Percentiles rank a stretch among this genome's conserved stretches.
Conservation (phyloP, 2,329 filamentous ascomycete species). For the Aspergillus texensis region DNA sequence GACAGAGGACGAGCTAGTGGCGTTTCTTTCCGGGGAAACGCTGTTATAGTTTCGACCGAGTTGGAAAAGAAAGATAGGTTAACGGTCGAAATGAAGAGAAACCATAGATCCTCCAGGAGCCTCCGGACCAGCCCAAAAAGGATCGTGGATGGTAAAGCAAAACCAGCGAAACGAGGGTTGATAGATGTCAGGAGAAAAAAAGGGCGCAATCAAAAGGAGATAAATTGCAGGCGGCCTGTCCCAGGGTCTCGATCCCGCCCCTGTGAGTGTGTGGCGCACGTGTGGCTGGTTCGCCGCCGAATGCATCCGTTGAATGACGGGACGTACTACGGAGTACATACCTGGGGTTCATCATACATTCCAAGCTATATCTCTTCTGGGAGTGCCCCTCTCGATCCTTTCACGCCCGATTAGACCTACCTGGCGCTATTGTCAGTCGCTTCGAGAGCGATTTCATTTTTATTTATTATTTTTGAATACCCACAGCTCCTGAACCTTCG, state of each 20-base stretch:
- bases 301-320: constrained; percentile 9
- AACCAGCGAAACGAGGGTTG: constrained; percentile 15
- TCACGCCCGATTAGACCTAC: neutral
- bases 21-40: constrained; percentile 23
- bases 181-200: constrained; percentile 19
- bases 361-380: neutral
- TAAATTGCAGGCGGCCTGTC: constrained; percentile 3
- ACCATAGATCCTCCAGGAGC: constrained; percentile 33
- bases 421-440: neutral
- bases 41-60: constrained; percentile 12
- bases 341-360: neutral
- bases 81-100: constrained; percentile 29
- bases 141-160: constrained; percentile 15
- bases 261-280: constrained; percentile 18
- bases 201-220: constrained; percentile 23
- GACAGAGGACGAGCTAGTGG: constrained; percentile 22
- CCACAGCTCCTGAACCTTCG: neutral
- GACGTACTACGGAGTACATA: neutral
- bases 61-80: constrained; percentile 21
- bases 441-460: neutral
- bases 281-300: constrained; percentile 17
- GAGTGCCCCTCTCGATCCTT: neutral
- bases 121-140: constrained; percentile 28
- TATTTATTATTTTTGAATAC: neutral
- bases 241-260: constrained; percentile 16